Base-by-base conservation (phyloP, 2,329 filamentous ascomycete genomes). In the Pseudocercospora pini-densiflorae region DNA sequence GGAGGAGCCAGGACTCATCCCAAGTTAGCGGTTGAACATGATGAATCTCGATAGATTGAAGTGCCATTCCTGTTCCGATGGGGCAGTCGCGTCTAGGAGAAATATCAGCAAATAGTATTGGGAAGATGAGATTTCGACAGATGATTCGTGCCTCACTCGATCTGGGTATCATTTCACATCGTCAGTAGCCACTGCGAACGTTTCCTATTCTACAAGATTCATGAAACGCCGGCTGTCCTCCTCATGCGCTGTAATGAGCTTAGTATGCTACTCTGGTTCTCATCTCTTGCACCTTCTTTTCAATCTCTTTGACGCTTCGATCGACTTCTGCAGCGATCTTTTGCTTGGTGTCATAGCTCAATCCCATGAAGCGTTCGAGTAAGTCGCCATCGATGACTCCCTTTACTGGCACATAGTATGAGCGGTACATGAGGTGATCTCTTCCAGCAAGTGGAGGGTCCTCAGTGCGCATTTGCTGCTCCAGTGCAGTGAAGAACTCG, bases 331-430 rank as follows among this genome's bases (percentile, higher is more conserved):
- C 93, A 1, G 94, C 94, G 82, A 99, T 97, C 88, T 94, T 93
- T 80, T 93, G 89, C 85, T 97, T 97, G 84, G 92, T 94, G 75
- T 97, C 94, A 72, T 90, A 91, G 27, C 91, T 86, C 67, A 99
- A 84, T 66, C 95, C 82, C 65, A 93, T 88, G 80, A 93, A 99
- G 72, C 93, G 88, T 84, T 99, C 95, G 75, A 95, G 97, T 47
- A 99, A 83, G 81, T 99, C 95, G 29, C 95, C 95, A 79, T 99
- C 95, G 74, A 99, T 97, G 29, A 96, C 89, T 8, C 94, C 94
- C 85, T 99, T 99, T 49, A 97, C 93, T 0, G 95, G 96, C 6
- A 92, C 93, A 78, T 98, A 99, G 81, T 98, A 99, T 70, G 93
- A 90, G 69, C 96, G 87, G 79, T 97, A 99, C 75, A 97, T 96